These are phyloP conservation scores for Saturnispora galanensis DNA, from an alignment of 805 yeast species.

Conservation along the genomic window DNA sequence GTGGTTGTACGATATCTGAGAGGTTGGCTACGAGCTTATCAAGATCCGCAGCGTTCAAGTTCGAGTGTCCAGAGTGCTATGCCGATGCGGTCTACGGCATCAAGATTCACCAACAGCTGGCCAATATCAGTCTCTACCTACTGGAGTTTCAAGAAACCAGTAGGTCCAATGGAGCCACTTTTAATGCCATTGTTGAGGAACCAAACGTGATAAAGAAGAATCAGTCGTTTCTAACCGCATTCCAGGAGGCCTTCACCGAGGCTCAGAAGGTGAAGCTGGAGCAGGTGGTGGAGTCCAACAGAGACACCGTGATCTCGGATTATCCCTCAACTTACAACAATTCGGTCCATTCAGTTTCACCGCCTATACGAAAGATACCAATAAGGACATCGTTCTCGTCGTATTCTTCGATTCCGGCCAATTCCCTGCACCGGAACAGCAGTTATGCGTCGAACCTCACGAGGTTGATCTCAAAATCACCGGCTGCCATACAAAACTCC, in stretches of 20 bases:
- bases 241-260: conserved; percentile 28
- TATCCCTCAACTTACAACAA: not conserved
- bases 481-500: too few species aligned
- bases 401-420: too few species aligned
- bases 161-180: too few species aligned
- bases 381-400: too few species aligned
- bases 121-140: not conserved
- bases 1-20: conserved; percentile 34
- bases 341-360: not conserved
- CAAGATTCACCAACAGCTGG: not conserved
- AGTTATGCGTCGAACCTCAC: too few species aligned
- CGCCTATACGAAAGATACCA: too few species aligned
- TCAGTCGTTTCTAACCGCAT: conserved; percentile 26
- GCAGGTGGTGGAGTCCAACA: not conserved
- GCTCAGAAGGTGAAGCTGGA: conserved; percentile 12
- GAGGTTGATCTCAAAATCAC: too few species aligned
- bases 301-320: too few species aligned
- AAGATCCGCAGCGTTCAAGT: not conserved
- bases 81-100: not conserved
- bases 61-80: conserved; percentile 2
- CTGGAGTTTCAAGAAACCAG: not conserved
- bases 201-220: conserved; percentile 6
- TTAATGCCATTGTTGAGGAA: not conserved
- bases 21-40: conserved; percentile 16
- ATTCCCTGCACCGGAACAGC: too few species aligned